phyloP scores from a whole-genome alignment of 1,284 basidiomycete species.

The Volvariella volvacea region DNA sequence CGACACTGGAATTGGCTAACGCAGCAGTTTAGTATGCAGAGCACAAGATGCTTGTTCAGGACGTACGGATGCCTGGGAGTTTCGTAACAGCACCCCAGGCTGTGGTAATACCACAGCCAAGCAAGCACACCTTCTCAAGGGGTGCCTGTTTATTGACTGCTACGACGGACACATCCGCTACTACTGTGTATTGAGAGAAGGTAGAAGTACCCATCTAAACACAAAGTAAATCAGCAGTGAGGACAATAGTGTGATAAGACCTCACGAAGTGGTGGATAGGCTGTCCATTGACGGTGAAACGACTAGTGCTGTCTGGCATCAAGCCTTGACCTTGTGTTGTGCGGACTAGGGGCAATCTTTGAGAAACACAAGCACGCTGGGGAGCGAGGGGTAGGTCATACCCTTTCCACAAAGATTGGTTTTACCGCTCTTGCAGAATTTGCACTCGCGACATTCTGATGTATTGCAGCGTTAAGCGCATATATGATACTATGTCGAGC shows the following conservation, averaged over 20 bases:
- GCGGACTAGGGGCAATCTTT: slow-evolving; percentile 50
- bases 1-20: slow-evolving; percentile 78
- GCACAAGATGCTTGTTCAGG: background rate
- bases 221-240: slow-evolving; percentile 7
- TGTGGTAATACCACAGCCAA: slow-evolving; percentile 97
- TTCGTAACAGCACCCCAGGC: slow-evolving; percentile 87
- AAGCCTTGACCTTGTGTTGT: slow-evolving; percentile 93
- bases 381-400: slow-evolving; percentile 20
- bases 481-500: background rate
- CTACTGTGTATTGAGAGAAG: slow-evolving; percentile 99
- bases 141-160: slow-evolving; percentile 83
- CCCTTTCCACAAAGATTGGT: slow-evolving; percentile 93
- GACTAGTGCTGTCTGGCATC: slow-evolving; percentile 91
- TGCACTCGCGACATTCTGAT: slow-evolving; percentile 89
- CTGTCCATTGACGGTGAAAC: slow-evolving; percentile 90
- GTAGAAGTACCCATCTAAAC: slow-evolving; percentile 94
- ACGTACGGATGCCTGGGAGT: slow-evolving; percentile 72
- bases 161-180: slow-evolving; percentile 95
- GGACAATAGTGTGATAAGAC: slow-evolving; percentile 9
- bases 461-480: slow-evolving; percentile 6
- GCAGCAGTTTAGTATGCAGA: slow-evolving; percentile 3
- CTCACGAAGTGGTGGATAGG: slow-evolving; percentile 87
- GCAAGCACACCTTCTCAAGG: slow-evolving; percentile 90
- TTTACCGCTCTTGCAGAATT: slow-evolving; percentile 99
- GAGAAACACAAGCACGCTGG: background rate